Base-by-base conservation (phyloP, 164 flowering plant species). In the Warburgia ugandensis region DNA sequence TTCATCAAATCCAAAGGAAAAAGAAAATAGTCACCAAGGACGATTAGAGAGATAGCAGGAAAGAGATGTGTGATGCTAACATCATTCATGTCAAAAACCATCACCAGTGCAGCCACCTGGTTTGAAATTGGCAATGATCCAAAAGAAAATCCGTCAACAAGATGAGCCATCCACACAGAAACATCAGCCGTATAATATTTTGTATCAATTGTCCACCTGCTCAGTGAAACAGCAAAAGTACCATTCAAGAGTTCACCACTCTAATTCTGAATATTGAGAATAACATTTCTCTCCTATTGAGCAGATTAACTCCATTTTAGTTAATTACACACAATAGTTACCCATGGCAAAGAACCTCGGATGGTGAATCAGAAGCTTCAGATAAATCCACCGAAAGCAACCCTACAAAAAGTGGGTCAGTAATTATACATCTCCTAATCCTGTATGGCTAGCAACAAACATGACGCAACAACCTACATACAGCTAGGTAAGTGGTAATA, bases 141-240 rank as follows among this genome's bases (percentile, higher is more conserved):
- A 8, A 72, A 28, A 17, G 83, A 74, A 51, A 85, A 75, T 8
- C 46, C 86, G 29, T 81, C 79, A 29, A 62, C 70, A 43, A 92
- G 80, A 73, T 87, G 86, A 27, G 79, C 70, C 71, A 74, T 74
- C 86, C 94, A 83, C 35, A 92, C 36, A 12, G 94, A 71, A 61
- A 92, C 84, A 74, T 92, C 94, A 65, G 91, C 96, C 8, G 75
- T 64, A 55, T 92, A 92, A 52, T 92, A 92, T 70, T 92, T 87
- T 23, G 94, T 91, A 60, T 79, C 62, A 49, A 91, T 84, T 6
- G 74, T 86, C 95, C 97, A 90, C 60, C 94, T 88, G 63, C 22
- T 48, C 20, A 54, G 5, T 10, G 23, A 33, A 55, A 53, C 37
- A 50, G 29, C 16, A 44, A 2, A 49, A 17, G 6, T 27, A n/a